Conservation (phyloP, 768 basidiomycete species). For the Dictyophora rubrovolvata region DNA sequence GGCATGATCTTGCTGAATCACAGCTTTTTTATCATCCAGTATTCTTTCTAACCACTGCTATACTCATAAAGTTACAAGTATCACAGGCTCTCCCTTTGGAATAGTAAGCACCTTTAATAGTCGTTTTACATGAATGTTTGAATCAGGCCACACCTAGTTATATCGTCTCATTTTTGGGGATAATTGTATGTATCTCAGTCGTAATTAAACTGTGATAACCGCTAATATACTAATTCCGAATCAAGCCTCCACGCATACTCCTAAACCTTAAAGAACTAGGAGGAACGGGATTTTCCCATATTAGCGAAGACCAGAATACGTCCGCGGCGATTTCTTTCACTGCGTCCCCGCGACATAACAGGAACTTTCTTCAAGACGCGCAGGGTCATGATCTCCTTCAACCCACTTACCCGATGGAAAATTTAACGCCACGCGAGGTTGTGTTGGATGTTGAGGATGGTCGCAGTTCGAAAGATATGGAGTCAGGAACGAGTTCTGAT, state of each 20-base stretch:
- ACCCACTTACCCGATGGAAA: too few relatives aligned
- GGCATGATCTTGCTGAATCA: background rate
- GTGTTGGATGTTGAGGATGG: too few relatives aligned
- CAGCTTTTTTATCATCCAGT: background rate
- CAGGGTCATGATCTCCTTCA: too few relatives aligned
- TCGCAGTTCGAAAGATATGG: too few relatives aligned
- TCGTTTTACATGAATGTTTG: background rate
- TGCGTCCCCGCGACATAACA: background rate
- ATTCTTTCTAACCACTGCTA: background rate
- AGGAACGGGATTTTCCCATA: background rate
- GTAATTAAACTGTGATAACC: background rate
- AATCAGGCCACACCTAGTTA: background rate
- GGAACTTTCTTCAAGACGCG: too few relatives aligned
- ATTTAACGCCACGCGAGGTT: too few relatives aligned
- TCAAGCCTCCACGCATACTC: background rate
- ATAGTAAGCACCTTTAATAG: background rate
- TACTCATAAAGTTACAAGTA: background rate
- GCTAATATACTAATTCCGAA: background rate
- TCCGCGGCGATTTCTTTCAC: background rate
- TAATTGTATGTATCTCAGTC: background rate
- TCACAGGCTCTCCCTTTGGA: background rate
- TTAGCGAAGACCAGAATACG: background rate
- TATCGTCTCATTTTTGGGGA: background rate
- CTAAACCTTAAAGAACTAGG: background rate
- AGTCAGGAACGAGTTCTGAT: too few relatives aligned